phyloP scores from a whole-genome alignment of 768 basidiomycete genomes.

The Neoboletus magnificus region DNA sequence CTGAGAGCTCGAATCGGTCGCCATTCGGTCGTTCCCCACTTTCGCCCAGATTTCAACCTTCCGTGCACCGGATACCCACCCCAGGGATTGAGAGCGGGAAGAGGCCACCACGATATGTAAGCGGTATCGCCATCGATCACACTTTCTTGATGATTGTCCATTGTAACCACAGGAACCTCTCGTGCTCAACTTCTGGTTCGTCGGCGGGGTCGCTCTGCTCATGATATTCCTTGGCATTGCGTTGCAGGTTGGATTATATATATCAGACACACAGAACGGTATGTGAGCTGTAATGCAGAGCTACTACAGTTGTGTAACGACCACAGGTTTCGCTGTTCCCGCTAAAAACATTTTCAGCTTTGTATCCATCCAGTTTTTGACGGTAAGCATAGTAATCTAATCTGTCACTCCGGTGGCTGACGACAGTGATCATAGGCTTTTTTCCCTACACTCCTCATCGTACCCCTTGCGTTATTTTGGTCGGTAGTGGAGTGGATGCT shows the following conservation, averaged over 20 bases:
- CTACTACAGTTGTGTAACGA: not conserved
- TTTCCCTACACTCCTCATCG: slow-evolving; percentile 50
- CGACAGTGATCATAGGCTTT: slow-evolving; percentile 43
- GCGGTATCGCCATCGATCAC: slow-evolving; percentile 10
- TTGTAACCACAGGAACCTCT: slow-evolving; percentile 26
- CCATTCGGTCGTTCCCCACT: slow-evolving; percentile 2
- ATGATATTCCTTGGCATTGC: slow-evolving; percentile 36
- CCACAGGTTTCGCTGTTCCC: slow-evolving; percentile 53
- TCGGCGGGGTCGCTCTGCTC: slow-evolving; percentile 37
- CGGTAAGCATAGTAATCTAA: slow-evolving; percentile 33
- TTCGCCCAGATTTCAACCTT: slow-evolving; percentile 41
- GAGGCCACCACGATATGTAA: slow-evolving; percentile 43
- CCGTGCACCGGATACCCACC: slow-evolving; percentile 49
- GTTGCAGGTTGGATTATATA: slow-evolving; percentile 9
- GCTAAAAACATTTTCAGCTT: slow-evolving; percentile 46
- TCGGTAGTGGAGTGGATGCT: slow-evolving; percentile 51
- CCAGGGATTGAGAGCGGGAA: slow-evolving; percentile 32
- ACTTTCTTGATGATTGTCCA: not conserved
- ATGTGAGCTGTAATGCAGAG: not conserved
- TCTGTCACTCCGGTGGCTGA: not conserved
- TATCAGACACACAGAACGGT: slow-evolving; percentile 21
- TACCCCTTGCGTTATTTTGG: slow-evolving; percentile 51
- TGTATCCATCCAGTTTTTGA: slow-evolving; percentile 44
- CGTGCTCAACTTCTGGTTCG: slow-evolving; percentile 37
- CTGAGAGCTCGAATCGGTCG: not conserved